phyloP scores from a whole-genome alignment of 306 rosid genomes.

The Geum urbanum region DNA sequence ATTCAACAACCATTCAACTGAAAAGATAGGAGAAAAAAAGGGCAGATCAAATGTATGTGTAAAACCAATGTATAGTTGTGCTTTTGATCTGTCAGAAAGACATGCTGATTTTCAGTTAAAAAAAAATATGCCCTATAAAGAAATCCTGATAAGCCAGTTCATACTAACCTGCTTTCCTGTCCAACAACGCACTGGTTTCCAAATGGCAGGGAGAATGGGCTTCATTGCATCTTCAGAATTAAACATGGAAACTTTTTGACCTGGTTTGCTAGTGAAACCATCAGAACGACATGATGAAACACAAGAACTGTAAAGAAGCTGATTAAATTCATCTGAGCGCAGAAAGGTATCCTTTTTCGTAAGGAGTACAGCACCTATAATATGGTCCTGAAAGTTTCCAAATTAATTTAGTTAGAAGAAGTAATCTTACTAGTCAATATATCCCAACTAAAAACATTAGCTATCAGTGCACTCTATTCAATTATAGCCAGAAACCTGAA shows the following conservation, averaged over 20 bases:
- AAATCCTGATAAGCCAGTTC: not conserved
- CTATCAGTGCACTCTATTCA: not conserved
- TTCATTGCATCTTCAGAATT: conserved; percentile 56
- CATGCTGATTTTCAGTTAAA: not conserved
- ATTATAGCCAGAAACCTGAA: conserved; percentile 51
- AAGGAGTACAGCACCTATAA: conserved; percentile 88
- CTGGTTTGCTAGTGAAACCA: conserved; percentile 43
- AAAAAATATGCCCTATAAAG: conserved; percentile 4
- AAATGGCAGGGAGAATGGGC: conserved; percentile 75
- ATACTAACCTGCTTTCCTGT: conserved; percentile 84
- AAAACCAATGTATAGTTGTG: not conserved
- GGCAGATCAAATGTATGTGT: not conserved
- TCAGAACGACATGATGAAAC: conserved; percentile 43
- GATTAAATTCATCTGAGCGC: conserved; percentile 58
- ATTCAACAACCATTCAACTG: not conserved
- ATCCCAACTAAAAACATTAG: not conserved
- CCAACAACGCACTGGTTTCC: conserved; percentile 91
- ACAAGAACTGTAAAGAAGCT: conserved; percentile 84
- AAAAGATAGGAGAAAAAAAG: not conserved
- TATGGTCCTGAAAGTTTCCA: conserved; percentile 66
- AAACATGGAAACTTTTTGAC: conserved; percentile 47
- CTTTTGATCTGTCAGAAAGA: conserved; percentile 4
- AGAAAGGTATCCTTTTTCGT: conserved; percentile 84
- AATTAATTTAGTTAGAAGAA: not conserved
- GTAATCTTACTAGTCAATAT: not conserved